Evolutionary conservation across 1,284 basidiomycete species (phyloP).

Genomic region (Marasmius fiardii): DNA sequence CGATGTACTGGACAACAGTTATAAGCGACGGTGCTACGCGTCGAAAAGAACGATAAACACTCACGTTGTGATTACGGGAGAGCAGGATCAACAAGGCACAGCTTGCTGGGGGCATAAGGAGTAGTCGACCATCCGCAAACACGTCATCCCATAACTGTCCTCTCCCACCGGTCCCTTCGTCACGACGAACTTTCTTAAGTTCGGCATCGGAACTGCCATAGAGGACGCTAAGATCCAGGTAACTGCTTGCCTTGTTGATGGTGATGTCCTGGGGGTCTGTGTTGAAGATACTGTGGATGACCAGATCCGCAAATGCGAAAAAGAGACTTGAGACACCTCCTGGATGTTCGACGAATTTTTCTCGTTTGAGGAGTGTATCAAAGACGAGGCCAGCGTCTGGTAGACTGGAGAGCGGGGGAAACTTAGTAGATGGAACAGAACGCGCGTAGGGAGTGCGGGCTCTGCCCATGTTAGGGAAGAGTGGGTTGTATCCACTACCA

Average conservation of each 20-base stretch:
- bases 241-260: conserved; percentile 69
- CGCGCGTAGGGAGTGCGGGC: conserved; percentile 70
- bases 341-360: conserved; percentile 49
- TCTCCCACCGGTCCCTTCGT: conserved; percentile 62
- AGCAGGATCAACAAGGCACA: conserved; percentile 70
- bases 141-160: conserved; percentile 67
- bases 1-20: conserved; percentile 51
- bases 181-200: conserved; percentile 48
- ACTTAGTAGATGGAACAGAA: conserved; percentile 52
- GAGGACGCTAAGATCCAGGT: conserved; percentile 74
- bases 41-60: conserved; percentile 21
- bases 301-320: conserved; percentile 75
- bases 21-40: not conserved
- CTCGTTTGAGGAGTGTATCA: conserved; percentile 64
- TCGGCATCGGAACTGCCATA: conserved; percentile 62
- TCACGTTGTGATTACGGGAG: conserved; percentile 72
- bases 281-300: conserved; percentile 75
- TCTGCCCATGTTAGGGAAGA: conserved; percentile 53
- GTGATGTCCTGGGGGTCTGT: conserved; percentile 51
- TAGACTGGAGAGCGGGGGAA: not conserved
- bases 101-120: conserved; percentile 72
- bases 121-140: conserved; percentile 65
- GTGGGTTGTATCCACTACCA: conserved; percentile 57
- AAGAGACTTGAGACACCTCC: conserved; percentile 65
- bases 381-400: conserved; percentile 44